Evolutionary conservation across 2,329 filamentous ascomycete species (phyloP).

Genomic region (Cytospora leucostoma): DNA sequence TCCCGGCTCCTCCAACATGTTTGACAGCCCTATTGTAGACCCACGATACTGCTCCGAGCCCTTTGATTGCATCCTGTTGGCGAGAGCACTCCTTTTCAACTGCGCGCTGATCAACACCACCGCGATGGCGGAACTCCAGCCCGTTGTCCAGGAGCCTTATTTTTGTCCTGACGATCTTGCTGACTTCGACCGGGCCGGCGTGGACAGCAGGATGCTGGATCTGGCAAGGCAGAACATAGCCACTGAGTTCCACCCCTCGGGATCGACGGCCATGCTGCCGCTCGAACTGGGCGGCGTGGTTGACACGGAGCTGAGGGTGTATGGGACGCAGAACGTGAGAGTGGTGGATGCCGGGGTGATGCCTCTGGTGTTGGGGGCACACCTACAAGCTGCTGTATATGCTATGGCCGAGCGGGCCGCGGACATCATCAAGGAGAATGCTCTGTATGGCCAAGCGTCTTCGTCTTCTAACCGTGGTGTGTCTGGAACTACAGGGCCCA

Average conservation of each 20-base stretch:
- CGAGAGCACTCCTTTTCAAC: constrained; percentile 48
- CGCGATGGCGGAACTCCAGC: constrained; percentile 30
- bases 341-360: constrained; percentile 51
- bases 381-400: constrained; percentile 54
- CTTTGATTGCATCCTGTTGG: constrained; percentile 48
- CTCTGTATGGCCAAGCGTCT: background rate
- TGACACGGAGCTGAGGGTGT: constrained; percentile 45
- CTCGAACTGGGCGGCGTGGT: constrained; percentile 43
- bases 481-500: background rate
- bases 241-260: constrained; percentile 33
- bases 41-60: constrained; percentile 52
- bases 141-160: constrained; percentile 42
- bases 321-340: constrained; percentile 48
- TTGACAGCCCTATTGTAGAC: constrained; percentile 52
- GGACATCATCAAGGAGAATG: constrained; percentile 28
- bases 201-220: constrained; percentile 45
- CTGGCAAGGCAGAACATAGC: constrained; percentile 30
- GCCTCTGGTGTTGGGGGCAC: constrained; percentile 48
- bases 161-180: constrained; percentile 17
- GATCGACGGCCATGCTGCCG: constrained; percentile 29
- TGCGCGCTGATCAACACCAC: constrained; percentile 37
- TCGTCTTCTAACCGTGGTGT: background rate
- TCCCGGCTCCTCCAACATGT: constrained; percentile 47
- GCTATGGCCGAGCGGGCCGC: constrained; percentile 51
- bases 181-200: constrained; percentile 37